Evolutionary conservation across 208 protist genomes (phyloP), one percentile per base, ranked within the genome.

Genomic region (Porcisia deanei): DNA sequence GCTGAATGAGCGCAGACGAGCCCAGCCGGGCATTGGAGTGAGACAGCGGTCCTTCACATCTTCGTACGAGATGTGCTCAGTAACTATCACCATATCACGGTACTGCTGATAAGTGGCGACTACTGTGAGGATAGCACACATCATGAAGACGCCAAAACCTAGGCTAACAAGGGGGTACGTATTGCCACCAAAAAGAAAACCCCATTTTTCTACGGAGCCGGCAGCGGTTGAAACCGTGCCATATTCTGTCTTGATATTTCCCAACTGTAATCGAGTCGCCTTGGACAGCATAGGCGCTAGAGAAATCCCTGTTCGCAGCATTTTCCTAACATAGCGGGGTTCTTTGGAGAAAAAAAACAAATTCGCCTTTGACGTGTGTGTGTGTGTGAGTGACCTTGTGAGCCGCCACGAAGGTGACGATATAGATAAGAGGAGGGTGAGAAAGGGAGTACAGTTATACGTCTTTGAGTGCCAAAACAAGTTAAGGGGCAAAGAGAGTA

Each of bases 41-140:
- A 97, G 84, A 76, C 93, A 97, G 39, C 93, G 85, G 65, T 97
- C 93, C 79, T 95, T 93, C 18, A 97, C 87, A 78, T 97, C 93
- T 63, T 97, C 89, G 79, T 97, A 97, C 0, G 87, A 84, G 64
- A 97, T 97, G 75, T 97, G 87, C 64, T 97, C 90, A 12, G 85
- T 85, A 82, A 95, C 85, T 39, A 94, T 85, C 14, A 90, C 71
- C 90, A 97, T 94, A 85, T 97, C 93, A 54, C 88, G 85, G 69
- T 97, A 97, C 76, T 97, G 82, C 49, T 92, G 85, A 67, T 95
- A 97, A 41, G 90, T 89, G 25, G 85, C 91, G 22, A 85, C 64
- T 25, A 91, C 80, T 45, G 68, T 75, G 37, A 94, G 79, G 34
- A 75, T 60, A 22, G 88, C 70, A 55, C 68, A 81, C 5, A 91